Percentiles rank a stretch among this genome's conserved stretches.
These are phyloP conservation scores for Dactylellina sp. DNA, from an alignment of 2,329 filamentous ascomycete species.

Conservation along the genomic window DNA sequence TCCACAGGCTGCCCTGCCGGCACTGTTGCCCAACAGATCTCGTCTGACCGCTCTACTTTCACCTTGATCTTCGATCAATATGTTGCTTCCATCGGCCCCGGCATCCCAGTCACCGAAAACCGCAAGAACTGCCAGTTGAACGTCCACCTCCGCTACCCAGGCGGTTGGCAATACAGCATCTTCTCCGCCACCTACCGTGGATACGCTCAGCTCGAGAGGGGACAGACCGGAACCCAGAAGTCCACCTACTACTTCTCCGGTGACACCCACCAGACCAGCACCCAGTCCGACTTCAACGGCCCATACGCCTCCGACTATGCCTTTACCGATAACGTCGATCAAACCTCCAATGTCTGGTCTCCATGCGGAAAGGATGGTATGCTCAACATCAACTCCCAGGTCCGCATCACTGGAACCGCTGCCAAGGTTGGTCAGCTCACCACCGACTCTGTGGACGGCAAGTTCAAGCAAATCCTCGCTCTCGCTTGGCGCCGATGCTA, in stretches of 20 bases:
- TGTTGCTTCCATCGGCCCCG: conserved; percentile 67
- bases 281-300: conserved; percentile 65
- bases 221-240: conserved; percentile 67
- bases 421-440: conserved; percentile 64
- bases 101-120: conserved; percentile 64
- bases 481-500: conserved; percentile 65
- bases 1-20: conserved; percentile 66
- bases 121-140: conserved; percentile 71
- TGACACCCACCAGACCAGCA: conserved; percentile 61
- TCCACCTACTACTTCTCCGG: conserved; percentile 71
- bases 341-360: conserved; percentile 68
- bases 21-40: conserved; percentile 65
- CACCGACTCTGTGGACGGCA: conserved; percentile 67
- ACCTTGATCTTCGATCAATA: conserved; percentile 70
- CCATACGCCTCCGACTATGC: conserved; percentile 65
- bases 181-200: conserved; percentile 69
- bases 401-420: conserved; percentile 64
- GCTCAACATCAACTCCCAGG: conserved; percentile 70
- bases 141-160: conserved; percentile 68
- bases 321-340: conserved; percentile 66
- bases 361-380: conserved; percentile 67
- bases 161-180: conserved; percentile 69
- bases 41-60: conserved; percentile 64
- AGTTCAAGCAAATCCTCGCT: conserved; percentile 65
- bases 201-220: conserved; percentile 66